Conservation (phyloP, 495 filamentous ascomycete species). For the Tetracladium marchalianum region DNA sequence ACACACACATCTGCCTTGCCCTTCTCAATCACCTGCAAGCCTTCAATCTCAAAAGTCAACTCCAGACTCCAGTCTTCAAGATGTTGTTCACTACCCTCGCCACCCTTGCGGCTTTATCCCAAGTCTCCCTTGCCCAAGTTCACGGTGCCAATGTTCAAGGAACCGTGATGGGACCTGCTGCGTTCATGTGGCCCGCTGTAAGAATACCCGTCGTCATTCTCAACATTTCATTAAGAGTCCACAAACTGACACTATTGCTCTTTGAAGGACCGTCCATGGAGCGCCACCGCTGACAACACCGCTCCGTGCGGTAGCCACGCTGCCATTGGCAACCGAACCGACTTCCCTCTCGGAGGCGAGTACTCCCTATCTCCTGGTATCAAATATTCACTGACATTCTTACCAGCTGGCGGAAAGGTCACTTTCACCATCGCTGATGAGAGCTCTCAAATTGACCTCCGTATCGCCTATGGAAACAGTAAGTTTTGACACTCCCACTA, state of each 20-base stretch:
- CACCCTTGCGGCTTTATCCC: neutral
- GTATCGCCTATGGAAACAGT: conserved; percentile 29
- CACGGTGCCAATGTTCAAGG: conserved; percentile 1
- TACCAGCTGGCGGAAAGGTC: conserved; percentile 17
- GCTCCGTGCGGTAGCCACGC: conserved; percentile 36
- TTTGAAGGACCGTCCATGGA: conserved; percentile 30
- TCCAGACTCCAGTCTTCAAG: neutral
- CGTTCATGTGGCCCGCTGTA: conserved; percentile 39
- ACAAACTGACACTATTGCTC: too few species aligned
- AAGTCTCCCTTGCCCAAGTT: neutral
- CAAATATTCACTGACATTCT: neutral
- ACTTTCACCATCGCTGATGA: conserved; percentile 31
- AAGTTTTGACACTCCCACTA: conserved; percentile 22
- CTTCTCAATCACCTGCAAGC: too few species aligned
- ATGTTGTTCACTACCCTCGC: conserved; percentile 3
- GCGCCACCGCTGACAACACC: conserved; percentile 32
- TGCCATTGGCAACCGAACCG: conserved; percentile 30
- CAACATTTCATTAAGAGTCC: too few species aligned
- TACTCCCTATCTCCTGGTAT: neutral
- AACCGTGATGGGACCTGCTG: conserved; percentile 39
- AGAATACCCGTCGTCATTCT: too few species aligned
- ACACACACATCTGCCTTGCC: too few species aligned
- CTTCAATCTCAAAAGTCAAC: too few species aligned
- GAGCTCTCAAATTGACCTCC: conserved; percentile 35
- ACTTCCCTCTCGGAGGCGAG: conserved; percentile 25